Base-by-base conservation (phyloP, 345 rosid genomes). In the Limnanthes douglasii region DNA sequence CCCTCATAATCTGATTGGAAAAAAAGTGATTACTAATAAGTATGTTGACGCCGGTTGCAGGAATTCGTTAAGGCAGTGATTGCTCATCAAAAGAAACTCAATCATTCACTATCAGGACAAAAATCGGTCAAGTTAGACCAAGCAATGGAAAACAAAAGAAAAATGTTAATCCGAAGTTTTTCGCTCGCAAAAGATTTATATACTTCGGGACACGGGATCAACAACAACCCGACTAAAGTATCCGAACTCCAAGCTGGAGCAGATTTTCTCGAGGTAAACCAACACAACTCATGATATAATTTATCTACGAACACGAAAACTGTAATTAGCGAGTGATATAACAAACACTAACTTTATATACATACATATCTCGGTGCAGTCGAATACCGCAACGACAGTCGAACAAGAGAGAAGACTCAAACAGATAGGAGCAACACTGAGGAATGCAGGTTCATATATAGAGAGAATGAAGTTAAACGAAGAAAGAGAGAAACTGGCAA, bases 351-450 rank as follows among this genome's bases (percentile, higher is more conserved):
- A n/a, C n/a, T n/a, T n/a, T n/a, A n/a, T n/a, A n/a, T n/a, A n/a
- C n/a, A n/a, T n/a, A n/a, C n/a, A n/a, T n/a, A n/a, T n/a, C n/a
- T 21, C 29, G n/a, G 3, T 56, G 59, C 72, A 77, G 92, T 78
- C 84, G 4, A 81, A 81, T 39, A 78, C 74, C 0, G 84, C 76
- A 0, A 43, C 75, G 50, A 81, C 84, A 34, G 21, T 46, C 31
- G 74, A 81, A 37, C 96, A 86, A 51, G 92, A 86, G 69, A 72
- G 20, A 3, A 70, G 96, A 56, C 38, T 86, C 45, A 78, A 81
- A 74, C 86, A 86, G 63, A 86, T 86, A 77, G 96, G 96, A 5
- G 96, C 92, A 4, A 86, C 97, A 3, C 79, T 81, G 52, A 78
- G 97, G 50, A 78, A 86, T 11, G 86, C 60, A 11, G 65, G 78